A percentile compares a stretch with the other conserved stretches of the same genome.
Evolutionary conservation across 2,329 filamentous ascomycete genomes (phyloP).

Genomic region (Grosmannia penicillata): DNA sequence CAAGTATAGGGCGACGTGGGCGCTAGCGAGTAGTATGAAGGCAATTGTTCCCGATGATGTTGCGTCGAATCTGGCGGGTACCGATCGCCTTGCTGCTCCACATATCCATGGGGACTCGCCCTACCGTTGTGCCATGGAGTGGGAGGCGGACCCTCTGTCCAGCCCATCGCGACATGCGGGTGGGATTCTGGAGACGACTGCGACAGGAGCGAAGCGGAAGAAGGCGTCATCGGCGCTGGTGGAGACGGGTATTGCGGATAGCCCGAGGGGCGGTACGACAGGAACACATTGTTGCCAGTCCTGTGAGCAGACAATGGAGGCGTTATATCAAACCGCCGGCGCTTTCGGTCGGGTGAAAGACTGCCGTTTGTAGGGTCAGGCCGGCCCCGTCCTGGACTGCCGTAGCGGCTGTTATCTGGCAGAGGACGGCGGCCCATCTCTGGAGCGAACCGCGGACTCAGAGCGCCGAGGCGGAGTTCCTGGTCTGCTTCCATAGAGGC

Average conservation of each 20-base stretch:
- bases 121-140: too few relatives aligned
- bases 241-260: neutral
- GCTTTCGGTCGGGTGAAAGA: constrained; percentile 43
- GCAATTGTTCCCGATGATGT: too few relatives aligned
- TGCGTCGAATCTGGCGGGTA: too few relatives aligned
- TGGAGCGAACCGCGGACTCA: neutral
- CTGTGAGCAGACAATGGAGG: constrained; percentile 11
- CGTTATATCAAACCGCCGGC: constrained; percentile 39
- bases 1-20: too few relatives aligned
- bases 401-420: constrained; percentile 2
- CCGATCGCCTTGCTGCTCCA: too few relatives aligned
- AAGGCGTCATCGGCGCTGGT: neutral
- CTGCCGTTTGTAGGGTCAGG: too few relatives aligned
- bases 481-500: constrained; percentile 12
- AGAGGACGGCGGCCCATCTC: constrained; percentile 4
- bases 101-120: too few relatives aligned
- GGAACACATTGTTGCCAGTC: neutral
- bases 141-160: neutral
- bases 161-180: neutral
- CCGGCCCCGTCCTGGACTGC: too few relatives aligned
- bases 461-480: constrained; percentile 17
- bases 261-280: neutral
- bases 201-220: neutral
- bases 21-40: too few relatives aligned
- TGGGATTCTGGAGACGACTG: neutral